A percentile compares a stretch with the other conserved stretches of the same genome.
phyloP scores from a whole-genome alignment of 2,329 filamentous ascomycete species.

The Dendryphion nanum region DNA sequence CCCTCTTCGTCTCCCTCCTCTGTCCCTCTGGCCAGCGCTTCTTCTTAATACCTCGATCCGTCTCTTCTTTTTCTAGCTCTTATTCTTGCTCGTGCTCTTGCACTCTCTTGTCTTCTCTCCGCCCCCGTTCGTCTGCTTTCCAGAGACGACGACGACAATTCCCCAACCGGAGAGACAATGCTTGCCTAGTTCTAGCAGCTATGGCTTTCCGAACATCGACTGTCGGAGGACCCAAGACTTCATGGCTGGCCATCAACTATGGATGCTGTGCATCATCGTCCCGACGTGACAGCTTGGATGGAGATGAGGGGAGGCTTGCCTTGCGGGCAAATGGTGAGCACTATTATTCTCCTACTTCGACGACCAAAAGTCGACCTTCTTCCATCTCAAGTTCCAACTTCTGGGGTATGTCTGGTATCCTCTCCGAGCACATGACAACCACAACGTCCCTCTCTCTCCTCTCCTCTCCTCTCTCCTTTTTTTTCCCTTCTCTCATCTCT shows the following conservation, averaged over 20 bases:
- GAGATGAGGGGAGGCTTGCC: conserved; percentile 18
- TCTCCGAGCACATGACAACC: no score
- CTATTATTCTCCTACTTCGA: background rate
- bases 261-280: conserved; percentile 42
- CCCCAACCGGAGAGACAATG: conserved; percentile 5
- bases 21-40: no score
- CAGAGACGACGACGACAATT: conserved; percentile 11
- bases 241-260: conserved; percentile 38
- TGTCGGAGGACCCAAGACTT: conserved; percentile 13
- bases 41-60: no score
- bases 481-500: background rate
- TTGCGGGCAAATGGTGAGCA: conserved; percentile 29
- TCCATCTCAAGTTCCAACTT: no score
- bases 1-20: conserved; percentile 3
- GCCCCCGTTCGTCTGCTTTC: conserved; percentile 4
- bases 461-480: background rate
- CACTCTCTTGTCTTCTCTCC: conserved; percentile 9
- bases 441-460: no score
- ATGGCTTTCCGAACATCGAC: conserved; percentile 13
- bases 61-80: conserved; percentile 7
- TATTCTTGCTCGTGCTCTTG: conserved; percentile 9
- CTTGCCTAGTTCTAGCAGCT: conserved; percentile 25
- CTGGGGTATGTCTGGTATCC: no score
- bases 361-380: no score
- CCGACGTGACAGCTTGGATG: conserved; percentile 21